Evolutionary conservation across 2,329 filamentous ascomycete species (phyloP).

Genomic region (Penicillium expansum): DNA sequence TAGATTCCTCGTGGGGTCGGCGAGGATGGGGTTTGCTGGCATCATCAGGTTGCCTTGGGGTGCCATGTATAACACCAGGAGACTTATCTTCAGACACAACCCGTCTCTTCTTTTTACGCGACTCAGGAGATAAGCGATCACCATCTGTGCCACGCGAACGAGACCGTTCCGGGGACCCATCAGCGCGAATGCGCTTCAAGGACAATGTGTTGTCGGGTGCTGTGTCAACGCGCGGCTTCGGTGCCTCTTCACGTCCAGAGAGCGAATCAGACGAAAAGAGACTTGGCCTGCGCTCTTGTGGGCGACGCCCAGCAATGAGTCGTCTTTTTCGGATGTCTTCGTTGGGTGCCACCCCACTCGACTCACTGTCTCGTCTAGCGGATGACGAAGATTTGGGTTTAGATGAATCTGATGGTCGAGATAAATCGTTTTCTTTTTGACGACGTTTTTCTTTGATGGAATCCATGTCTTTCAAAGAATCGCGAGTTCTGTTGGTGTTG

Average conservation of each 20-base stretch:
- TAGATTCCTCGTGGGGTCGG: constrained; percentile 15
- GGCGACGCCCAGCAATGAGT: constrained; percentile 42
- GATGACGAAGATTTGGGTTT: constrained; percentile 29
- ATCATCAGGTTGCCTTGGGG: constrained; percentile 28
- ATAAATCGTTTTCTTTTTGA: constrained; percentile 36
- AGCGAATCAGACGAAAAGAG: constrained; percentile 42
- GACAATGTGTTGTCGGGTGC: constrained; percentile 23
- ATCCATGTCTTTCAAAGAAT: constrained; percentile 16
- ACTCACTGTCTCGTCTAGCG: constrained; percentile 34
- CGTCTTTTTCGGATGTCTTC: constrained; percentile 42
- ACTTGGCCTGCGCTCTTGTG: constrained; percentile 39
- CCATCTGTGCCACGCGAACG: constrained; percentile 35
- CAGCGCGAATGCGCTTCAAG: constrained; percentile 44
- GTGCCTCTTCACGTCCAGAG: constrained; percentile 39
- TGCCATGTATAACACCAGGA: constrained; percentile 32
- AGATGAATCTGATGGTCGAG: constrained; percentile 28
- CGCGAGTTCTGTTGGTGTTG: constrained; percentile 21
- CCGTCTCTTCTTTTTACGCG: constrained; percentile 45
- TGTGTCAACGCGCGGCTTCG: constrained; percentile 32
- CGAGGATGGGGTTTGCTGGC: constrained; percentile 21
- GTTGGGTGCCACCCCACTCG: constrained; percentile 22
- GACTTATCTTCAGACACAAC: constrained; percentile 41
- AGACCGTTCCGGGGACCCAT: constrained; percentile 42
- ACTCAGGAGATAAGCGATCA: constrained; percentile 32
- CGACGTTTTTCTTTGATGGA: constrained; percentile 29